Base-by-base conservation (phyloP, 495 filamentous ascomycete genomes). In the Penicillium arizonense region DNA sequence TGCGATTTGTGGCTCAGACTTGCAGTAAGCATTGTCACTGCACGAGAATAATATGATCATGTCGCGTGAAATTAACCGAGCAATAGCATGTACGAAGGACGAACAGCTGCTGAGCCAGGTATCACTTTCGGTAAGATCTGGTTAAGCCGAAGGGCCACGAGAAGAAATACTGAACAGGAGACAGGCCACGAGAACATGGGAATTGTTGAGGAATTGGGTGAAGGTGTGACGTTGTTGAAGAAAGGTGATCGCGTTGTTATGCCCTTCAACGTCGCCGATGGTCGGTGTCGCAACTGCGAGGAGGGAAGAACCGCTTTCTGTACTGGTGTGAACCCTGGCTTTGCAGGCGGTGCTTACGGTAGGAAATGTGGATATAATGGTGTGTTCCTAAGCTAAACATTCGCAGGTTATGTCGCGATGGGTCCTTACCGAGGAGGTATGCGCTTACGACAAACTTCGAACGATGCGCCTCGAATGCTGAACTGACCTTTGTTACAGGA, bases 221-320 rank as follows among this genome's bases (percentile, higher is more conserved):
- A 68, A 3, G 78, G 74, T 5, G 76, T 82, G 7, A 77, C 77
- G 34, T 59, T 75, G 13, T 55, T 79, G 53, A 73, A 78, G 52
- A 77, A 76, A 48, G 77, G 78, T 0, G 75, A 82, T 53, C 70
- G 79, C n/a, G 77, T 81, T 2, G 80, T 84, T 0, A 72, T 84
- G 62, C 79, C 81, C 0, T 83, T 82, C 64, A 82, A 84, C 47
- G 80, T 82, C 5, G 79, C 77, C 0, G 80, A 84, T 56, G 80
- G 81, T 3, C 73, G 80, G 11, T 84, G 78, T 62, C 66, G 70
- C 10, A 84, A 84, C 56, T 83, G 81, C 47, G 80, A 82, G 50
- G 79, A 82, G 36, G 79, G 81, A 0, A 74, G 68, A 24, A 84
- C 80, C 4, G 80, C 79, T 0, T 83, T 82, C 52, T 83, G 78